Base-by-base conservation (phyloP, 2,329 filamentous ascomycete genomes). In the Nannizzia gypsea region DNA sequence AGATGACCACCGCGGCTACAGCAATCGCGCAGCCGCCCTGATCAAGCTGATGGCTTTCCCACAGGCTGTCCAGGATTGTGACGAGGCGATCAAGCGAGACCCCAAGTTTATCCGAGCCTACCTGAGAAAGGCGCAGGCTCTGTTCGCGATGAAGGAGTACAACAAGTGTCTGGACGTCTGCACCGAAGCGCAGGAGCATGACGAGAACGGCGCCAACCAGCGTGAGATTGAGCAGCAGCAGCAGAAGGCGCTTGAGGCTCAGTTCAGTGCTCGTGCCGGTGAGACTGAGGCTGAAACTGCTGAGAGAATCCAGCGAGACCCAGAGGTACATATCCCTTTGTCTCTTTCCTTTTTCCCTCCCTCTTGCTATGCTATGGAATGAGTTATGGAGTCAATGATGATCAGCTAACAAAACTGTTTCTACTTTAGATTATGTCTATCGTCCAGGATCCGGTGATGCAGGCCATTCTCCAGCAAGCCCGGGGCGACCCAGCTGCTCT, bases 111-210 rank as follows among this genome's bases (percentile, higher is more conserved):
- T 97, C 76, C 86, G 92, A 60, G 93, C 93, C 6, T 97, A 97
- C 75, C 87, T 99, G 68, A 87, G 93, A 72, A 97, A 96, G 80
- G 91, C 91, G 0, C 91, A 97, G 77, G 90, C 90, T 46, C 89
- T 92, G 74, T 90, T 93, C 67, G 90, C 90, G 68, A 99, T 99
- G 93, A 89, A 93, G 74, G 92, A 99, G 75, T 97, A 96, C 80
- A 96, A 87, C 74, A 92, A 91, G 74, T 95, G 89, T 71, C 80
- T 97, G 61, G 93, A 99, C 71, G 88, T 87, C 6, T 96, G 91
- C 77, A 83, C 83, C 42, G 89, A 90, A 71, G 93, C 95, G 0
- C 78, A 81, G 6, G 81, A 84, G 67, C 82, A 95, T 62, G 93
- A 99, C 73, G 81, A 80, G 61, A 83, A 84, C 66, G 85, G 87